Percentiles rank a stretch among this genome's conserved stretches.
phyloP scores from a whole-genome alignment of 2,329 filamentous ascomycete species.

The Clarireedia sp. region DNA sequence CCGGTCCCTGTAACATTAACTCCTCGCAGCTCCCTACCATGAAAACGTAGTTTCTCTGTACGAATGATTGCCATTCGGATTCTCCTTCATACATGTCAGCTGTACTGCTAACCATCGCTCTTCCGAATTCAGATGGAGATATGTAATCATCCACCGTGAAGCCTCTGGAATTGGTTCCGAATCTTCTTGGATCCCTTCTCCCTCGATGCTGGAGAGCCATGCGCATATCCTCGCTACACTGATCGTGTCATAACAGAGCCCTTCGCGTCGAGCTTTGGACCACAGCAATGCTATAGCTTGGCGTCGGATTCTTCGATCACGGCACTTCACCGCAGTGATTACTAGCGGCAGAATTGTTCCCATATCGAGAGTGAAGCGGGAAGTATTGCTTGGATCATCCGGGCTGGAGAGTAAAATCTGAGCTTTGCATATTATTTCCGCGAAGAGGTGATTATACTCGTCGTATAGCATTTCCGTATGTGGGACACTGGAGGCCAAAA shows the following conservation, averaged over 20 bases:
- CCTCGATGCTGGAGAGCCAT: constrained; percentile 28
- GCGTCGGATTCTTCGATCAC: constrained; percentile 23
- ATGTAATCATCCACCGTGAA: constrained; percentile 23
- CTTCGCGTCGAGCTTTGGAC: constrained; percentile 28
- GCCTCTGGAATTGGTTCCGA: constrained; percentile 23
- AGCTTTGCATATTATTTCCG: constrained; percentile 26
- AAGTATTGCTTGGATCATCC: constrained; percentile 26
- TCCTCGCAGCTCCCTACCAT: constrained; percentile 18
- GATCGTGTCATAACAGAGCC: constrained; percentile 28
- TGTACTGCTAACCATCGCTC: constrained; percentile 28
- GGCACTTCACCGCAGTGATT: constrained; percentile 28
- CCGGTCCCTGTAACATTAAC: background rate
- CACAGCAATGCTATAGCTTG: constrained; percentile 26
- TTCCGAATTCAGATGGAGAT: constrained; percentile 26
- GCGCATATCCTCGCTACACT: constrained; percentile 27
- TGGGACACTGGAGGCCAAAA: constrained; percentile 25
- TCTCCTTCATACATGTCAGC: constrained; percentile 21
- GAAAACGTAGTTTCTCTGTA: constrained; percentile 29
- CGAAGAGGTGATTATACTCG: constrained; percentile 24
- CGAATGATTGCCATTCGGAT: constrained; percentile 19
- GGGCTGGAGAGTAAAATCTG: constrained; percentile 23
- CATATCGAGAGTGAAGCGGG: constrained; percentile 27
- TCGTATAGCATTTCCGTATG: constrained; percentile 28
- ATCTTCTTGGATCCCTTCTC: constrained; percentile 25
- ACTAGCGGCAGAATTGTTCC: constrained; percentile 28